phyloP scores from a whole-genome alignment of 2,329 filamentous ascomycete species.

The Immersiporthe knoxdaviesiana region DNA sequence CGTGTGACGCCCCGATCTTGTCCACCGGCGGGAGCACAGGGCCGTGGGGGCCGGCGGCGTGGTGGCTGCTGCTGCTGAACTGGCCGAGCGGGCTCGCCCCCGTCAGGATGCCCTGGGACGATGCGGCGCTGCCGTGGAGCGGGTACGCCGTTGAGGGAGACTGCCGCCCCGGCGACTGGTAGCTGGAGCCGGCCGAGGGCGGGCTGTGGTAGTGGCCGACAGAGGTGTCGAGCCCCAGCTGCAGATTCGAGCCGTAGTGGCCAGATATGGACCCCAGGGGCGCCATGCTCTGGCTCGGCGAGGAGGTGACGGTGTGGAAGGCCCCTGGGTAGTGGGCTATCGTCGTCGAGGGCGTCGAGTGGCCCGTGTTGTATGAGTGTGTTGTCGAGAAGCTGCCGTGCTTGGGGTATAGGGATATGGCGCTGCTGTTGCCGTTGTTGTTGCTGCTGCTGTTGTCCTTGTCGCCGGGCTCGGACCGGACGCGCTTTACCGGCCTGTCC shows the following conservation, averaged over 20 bases:
- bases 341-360: constrained; percentile 24
- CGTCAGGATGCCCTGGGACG: constrained; percentile 24
- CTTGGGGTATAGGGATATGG: constrained; percentile 19
- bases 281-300: constrained; percentile 23
- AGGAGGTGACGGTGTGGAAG: constrained; percentile 27
- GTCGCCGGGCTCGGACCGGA: constrained; percentile 26
- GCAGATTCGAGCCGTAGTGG: constrained; percentile 17
- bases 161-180: constrained; percentile 28
- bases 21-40: constrained; percentile 26
- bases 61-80: constrained; percentile 26
- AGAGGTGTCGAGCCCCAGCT: constrained; percentile 26
- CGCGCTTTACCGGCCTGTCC: constrained; percentile 25
- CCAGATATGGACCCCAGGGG: constrained; percentile 26
- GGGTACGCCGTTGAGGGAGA: constrained; percentile 27
- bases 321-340: constrained; percentile 22
- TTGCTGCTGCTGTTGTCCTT: constrained; percentile 22
- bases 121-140: constrained; percentile 13
- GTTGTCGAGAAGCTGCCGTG: constrained; percentile 26
- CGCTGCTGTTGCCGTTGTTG: constrained; percentile 17
- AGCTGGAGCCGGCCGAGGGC: constrained; percentile 28
- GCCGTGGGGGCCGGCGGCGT: constrained; percentile 17
- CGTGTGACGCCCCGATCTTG: constrained; percentile 22
- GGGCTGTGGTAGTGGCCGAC: constrained; percentile 27
- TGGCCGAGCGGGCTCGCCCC: constrained; percentile 26
- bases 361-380: constrained; percentile 25